Conservation (phyloP, 371 early-diverging fungal species). For the Dinochytrium kinnereticum region DNA sequence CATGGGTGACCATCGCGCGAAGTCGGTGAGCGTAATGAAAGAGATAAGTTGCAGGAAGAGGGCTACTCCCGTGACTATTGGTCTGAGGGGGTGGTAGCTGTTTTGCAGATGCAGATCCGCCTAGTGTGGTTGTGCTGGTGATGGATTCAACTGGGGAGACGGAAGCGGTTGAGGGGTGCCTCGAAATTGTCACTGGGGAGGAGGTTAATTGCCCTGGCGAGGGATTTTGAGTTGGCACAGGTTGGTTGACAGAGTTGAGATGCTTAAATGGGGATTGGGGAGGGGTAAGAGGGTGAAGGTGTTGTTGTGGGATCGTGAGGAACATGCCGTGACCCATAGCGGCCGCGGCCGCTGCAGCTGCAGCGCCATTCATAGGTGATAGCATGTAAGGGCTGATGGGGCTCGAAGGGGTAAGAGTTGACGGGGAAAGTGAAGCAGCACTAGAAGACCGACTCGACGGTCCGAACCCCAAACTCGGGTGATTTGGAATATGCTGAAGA, state of each 20-base stretch:
- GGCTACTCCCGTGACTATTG: neutral
- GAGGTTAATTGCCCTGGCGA: neutral
- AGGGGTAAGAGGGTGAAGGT: slow-evolving; percentile 10
- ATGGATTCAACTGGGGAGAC: slow-evolving; percentile 12
- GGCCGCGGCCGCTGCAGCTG: neutral
- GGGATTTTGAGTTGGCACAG: neutral
- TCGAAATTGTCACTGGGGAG: neutral
- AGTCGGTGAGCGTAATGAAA: slow-evolving; percentile 15
- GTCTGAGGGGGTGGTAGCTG: slow-evolving; percentile 12
- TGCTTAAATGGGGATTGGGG: slow-evolving; percentile 14
- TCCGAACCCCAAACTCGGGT: slow-evolving; percentile 2
- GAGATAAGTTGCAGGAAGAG: slow-evolving; percentile 12
- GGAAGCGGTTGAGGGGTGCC: neutral
- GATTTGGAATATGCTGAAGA: slow-evolving; percentile 1
- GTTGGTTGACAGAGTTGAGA: neutral
- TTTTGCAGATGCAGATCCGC: neutral
- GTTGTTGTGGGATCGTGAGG: slow-evolving; percentile 12
- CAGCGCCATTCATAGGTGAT: neutral
- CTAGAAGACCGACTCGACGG: neutral
- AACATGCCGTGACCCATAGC: neutral
- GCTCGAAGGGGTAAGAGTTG: neutral
- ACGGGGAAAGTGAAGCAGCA: slow-evolving; percentile 2
- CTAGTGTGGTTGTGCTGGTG: neutral
- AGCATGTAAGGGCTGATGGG: slow-evolving; percentile 21
- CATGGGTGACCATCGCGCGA: slow-evolving; percentile 3